Conservation (phyloP, 352 stramenopile species). For the Pythium plurisporium region DNA sequence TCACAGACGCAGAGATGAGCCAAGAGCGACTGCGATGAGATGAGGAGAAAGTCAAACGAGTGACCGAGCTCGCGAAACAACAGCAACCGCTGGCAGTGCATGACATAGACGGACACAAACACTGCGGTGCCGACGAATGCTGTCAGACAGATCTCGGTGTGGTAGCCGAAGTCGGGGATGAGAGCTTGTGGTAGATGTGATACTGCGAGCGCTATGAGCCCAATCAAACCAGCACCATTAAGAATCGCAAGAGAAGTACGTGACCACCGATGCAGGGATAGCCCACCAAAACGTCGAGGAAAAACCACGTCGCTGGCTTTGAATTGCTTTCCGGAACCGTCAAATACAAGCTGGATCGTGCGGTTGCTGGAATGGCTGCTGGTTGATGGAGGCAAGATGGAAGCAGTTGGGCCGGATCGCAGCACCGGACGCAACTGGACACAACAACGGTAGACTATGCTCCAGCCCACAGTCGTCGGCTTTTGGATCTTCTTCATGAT, state of each 20-base stretch:
- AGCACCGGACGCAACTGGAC: background rate
- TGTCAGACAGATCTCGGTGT: background rate
- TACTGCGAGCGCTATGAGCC: background rate
- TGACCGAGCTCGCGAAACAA: constrained; percentile 4
- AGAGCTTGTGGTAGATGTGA: background rate
- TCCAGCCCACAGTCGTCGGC: background rate
- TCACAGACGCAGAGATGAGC: constrained; percentile 16
- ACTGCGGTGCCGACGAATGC: background rate
- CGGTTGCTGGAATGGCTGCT: background rate
- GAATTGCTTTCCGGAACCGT: background rate
- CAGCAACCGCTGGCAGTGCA: constrained; percentile 5
- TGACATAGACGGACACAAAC: background rate
- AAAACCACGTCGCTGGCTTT: background rate
- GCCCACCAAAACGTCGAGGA: background rate
- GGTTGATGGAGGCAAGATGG: background rate
- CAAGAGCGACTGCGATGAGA: constrained; percentile 14
- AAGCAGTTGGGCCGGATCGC: no score
- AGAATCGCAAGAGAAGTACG: background rate
- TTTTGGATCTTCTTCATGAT: background rate
- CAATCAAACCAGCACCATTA: background rate
- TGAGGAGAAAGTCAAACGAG: constrained; percentile 23
- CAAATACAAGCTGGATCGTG: constrained; percentile 2
- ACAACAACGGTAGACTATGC: constrained; percentile 1
- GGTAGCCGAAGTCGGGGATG: background rate
- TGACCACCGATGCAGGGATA: background rate